Base-by-base conservation (phyloP, 2,329 filamentous ascomycete genomes). In the Sordariomycetes sp. region DNA sequence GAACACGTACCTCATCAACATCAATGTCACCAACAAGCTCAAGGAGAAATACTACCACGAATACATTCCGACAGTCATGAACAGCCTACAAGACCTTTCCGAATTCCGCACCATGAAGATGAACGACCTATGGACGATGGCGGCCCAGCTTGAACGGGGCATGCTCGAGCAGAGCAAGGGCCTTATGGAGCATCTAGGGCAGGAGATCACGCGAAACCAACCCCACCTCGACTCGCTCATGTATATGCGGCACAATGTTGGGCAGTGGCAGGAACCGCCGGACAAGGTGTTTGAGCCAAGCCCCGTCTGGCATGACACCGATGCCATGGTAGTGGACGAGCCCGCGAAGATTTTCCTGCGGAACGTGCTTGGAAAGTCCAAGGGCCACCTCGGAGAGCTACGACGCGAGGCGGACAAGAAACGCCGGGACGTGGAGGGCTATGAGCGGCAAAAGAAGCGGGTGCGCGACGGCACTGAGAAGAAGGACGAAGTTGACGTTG, bases 31-130 rank as follows among this genome's bases (percentile, higher is more conserved):
- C 36, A 99, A 99, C 72, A 95, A 94, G 74, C 86, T 96, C 66
- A 99, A 97, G 74, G 90, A 96, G 68, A 89, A 86, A 67, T 97
- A 97, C 74, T 99, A 96, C 67, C 87, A 97, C 68, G 90, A 96
- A 70, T 97, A 97, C 69, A 80, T 99, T 22, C 94, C 94, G 10
- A 94, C 97, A 67, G 74, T 97, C 59, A 79, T 99, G 67, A 89
- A 97, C 72, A 91, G 91, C 64, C 73, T 99, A 59, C 94, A 99
- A 75, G 90, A 96, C 64, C 80, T 99, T 56, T 90, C 88, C 60
- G 91, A 99, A 72, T 95, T 92, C 60, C 84, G 90, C 56, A 90
- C 91, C 12, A 71, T 84, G 54, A 91, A 89, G 65, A 72, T 97
- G 62, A 99, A 99, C 69, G 77, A 80, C 7, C 74, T 97, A 45